Evolutionary conservation across 108 stramenopile species (phyloP), one percentile per base, ranked within the genome.

Genomic region (Skeletonema menzelii): DNA sequence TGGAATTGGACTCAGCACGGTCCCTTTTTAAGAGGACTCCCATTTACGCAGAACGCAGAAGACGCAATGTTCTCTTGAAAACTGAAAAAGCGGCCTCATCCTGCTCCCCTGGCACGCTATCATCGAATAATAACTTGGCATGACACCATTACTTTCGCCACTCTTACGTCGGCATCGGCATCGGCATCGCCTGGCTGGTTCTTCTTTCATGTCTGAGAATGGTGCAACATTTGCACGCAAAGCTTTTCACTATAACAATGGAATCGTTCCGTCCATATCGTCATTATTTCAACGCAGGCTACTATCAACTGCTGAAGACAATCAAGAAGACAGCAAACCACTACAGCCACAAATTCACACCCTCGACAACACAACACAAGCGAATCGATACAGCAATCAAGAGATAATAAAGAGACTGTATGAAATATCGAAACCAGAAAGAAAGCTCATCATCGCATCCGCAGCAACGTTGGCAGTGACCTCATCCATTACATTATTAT

Each of bases 401-500:
- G 59, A 60, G 34, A 60, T 60, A 8, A 1, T 60, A 35, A 19
- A 19, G 59, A 17, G 59, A 34, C 11, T 85, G 22, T 47, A 74
- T 22, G 68, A 82, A 67, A 38, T 86, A n/a, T 63, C 74, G 8
- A 72, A 64, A 44, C 75, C 76, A 26, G 83, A 89, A 60, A 59
- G 65, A 65, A 63, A 73, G 0, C 75, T 83, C 42, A 85, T 89
- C 63, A 73, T 72, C 26, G 35, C 66, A 14, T 82, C 88, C 4
- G 85, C 86, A 14, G 84, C 80, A 3, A 89, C 86, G 28, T 68
- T 87, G 38, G 75, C 59, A 11, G 75, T 87, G 5, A 89, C 88
- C 4, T 81, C 79, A 11, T 87, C 86, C 27, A 72, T 87, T 82
- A 90, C 91, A 22, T 76, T 92, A 17, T 55, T 89, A 3, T 59